phyloP scores from a whole-genome alignment of 2,329 filamentous ascomycete species.

The Aspergillus novoparasiticus region DNA sequence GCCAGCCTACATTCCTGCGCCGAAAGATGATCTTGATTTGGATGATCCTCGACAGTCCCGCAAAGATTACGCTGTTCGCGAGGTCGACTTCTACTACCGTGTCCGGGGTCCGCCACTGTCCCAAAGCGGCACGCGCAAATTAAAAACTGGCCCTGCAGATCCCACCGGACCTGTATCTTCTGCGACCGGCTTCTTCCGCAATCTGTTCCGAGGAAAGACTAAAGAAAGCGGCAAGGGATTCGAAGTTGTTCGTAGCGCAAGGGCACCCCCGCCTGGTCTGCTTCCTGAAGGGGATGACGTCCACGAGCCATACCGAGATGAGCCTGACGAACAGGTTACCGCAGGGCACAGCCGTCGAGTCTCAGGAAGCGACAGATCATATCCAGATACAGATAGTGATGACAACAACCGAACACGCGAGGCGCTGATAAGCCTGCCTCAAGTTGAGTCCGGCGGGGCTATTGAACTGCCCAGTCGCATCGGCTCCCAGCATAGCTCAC shows the following conservation, averaged over 20 bases:
- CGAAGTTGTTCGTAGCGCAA: conserved; percentile 87
- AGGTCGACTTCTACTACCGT: conserved; percentile 96
- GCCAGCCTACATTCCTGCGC: conserved; percentile 56
- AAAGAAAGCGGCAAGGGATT: conserved; percentile 97
- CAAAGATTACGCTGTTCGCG: conserved; percentile 87
- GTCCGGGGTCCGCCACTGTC: conserved; percentile 86
- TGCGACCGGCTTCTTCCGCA: conserved; percentile 85
- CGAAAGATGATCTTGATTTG: conserved; percentile 58
- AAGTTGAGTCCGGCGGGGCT: conserved; percentile 60
- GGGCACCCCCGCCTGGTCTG: conserved; percentile 77
- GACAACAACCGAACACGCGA: conserved; percentile 20
- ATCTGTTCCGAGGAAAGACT: conserved; percentile 76
- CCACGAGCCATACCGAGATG: conserved; percentile 66
- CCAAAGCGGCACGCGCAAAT: conserved; percentile 75
- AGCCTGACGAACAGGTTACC: conserved; percentile 42
- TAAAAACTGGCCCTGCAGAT: conserved; percentile 93
- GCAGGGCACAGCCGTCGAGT: conserved; percentile 27
- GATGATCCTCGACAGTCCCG: conserved; percentile 57
- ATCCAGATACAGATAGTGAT: conserved; percentile 21
- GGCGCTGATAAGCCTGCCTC: conserved; percentile 57
- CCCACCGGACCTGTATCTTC: conserved; percentile 89
- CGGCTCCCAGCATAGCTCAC: conserved; percentile 60
- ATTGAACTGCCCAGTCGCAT: conserved; percentile 67
- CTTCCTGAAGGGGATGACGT: conserved; percentile 58
- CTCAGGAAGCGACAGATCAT: conserved; percentile 27